Evolutionary conservation across 2,329 filamentous ascomycete genomes (phyloP), one percentile per base, ranked within the genome.

Genomic region (Ceratocystis lukuohia): DNA sequence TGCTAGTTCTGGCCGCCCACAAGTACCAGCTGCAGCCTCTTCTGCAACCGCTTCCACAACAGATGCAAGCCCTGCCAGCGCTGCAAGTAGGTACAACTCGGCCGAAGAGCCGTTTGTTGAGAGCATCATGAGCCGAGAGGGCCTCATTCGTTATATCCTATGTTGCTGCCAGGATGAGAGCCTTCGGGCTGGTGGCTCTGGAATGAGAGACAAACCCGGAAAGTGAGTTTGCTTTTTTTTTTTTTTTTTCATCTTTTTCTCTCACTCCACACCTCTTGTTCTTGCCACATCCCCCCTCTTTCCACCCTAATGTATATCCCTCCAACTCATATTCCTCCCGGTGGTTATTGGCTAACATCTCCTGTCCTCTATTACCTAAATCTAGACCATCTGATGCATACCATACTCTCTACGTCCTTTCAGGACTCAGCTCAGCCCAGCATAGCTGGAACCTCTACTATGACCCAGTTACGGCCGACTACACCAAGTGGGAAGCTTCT

Each of bases 201-300:
- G 94, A 0, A 79, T 99, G 75, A 83, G 92, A 72, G 94, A 99
- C 76, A 99, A 99, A 77, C 94, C 94, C 15, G 87, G 88, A 75
- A 91, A 91, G 86, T 91, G 80, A 77, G 88, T 81, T 65, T 66
- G 25, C 50, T 61, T 4, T 22, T 45, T 44, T 44, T 28, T 30
- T 41, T 22, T 57, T 65, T 22, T 28, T 22, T 15, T 41, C 37
- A 41, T 41, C 64, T 66, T 66, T 61, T 48, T 12, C 8, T 30
- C 53, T 53, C 20, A 8, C 41, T 68, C 63, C 30, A 22, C 22
- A 22, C 22, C 66, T 69, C 28, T 37, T 20, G 37, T 63, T 10
- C 50, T 53, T 17, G 50, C 22, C 6, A 56, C 28, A 8, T 44
- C 12, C 50, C 17, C 17, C 46, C 56, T 12, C 53, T 5, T 17